Base-by-base conservation (phyloP, 192 early-diverging fungal species). In the Endogone sp. region DNA sequence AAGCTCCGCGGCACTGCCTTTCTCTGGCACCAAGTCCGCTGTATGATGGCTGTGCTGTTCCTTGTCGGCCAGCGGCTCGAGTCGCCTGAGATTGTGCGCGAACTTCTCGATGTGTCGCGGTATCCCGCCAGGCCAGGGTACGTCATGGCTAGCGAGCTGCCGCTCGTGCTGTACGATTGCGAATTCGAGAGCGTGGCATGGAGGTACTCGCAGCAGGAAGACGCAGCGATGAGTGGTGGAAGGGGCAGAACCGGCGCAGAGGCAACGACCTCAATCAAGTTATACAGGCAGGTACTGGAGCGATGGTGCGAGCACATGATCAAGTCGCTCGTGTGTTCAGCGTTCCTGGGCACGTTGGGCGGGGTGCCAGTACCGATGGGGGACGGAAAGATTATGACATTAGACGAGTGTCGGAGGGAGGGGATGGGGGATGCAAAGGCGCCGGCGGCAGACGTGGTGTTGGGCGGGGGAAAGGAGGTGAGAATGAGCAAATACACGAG, bases 11-110 rank as follows among this genome's bases (percentile, higher is more conserved):
- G 95, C 27, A 90, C 91, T 4, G 93, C 95, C 24, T 99, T 98
- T 67, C 79, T 98, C 63, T 99, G 95, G 95, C 97, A 99, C 79
- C 97, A 98, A 78, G 95, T 99, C 60, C 90, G 97, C 23, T 96
- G 91, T 78, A 96, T 99, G 92, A 94, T 95, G 89, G 84, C 92
- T 1, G 81, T 98, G 23, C 72, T 99, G 55, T 90, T 96, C 65
- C 75, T 93, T 55, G 87, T 97, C 11, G 97, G 96, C 1, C 88
- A 91, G 69, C 84, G 89, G 3, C 70, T 90, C 21, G 97, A 99
- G 69, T 56, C 77, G 23, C 91, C 93, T 10, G 83, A 75, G 11
- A 77, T 98, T 25, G 78, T 96, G 28, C 72, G 81, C 29, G 69
- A 80, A 9, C 49, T 99, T 65, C 72, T 95, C 62, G 92, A 95